Evolutionary conservation across 164 flowering plant genomes (phyloP), one percentile per base, ranked within the genome.

Genomic region (Vitis cinerea): DNA sequence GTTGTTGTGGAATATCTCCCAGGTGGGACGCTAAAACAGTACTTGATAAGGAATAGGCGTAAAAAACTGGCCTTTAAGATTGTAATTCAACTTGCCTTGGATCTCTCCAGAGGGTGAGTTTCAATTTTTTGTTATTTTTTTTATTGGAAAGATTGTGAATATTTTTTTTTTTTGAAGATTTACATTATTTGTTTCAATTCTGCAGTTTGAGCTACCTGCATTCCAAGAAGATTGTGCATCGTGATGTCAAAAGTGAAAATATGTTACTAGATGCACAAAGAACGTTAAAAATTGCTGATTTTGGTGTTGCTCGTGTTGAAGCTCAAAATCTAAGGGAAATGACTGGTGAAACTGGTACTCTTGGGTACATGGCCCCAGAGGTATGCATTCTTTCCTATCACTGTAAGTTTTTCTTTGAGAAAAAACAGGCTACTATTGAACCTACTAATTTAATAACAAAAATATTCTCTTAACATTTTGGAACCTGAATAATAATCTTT

Each of bases 311-410:
- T 12, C 84, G 88, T 61, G 83, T 82, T 50, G 88, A 85, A 80
- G 86, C 88, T 67, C 83, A 79, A 63, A 88, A 88, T 77, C 92
- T 90, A 13, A 66, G 71, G 59, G 92, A 88, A 66, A 88, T 88
- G 92, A 88, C 92, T 31, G 92, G 90, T 69, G 90, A 84, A 84
- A 88, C 92, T 61, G 92, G 92, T 29, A 88, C 92, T 55, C 85
- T 84, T 44, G 88, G 90, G 10, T 88, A 88, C 75, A 88, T 88
- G 92, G 92, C 92, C 16, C 92, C 92, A 4, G 92, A 88, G 90
- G 92, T 87, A 83, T n/a, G 29, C 16, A 71, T 66, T 53, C 63
- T 8, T 61, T 19, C 19, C 62, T 44, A 2, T 50, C 47, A 13
- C 5, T 44, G 52, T 23, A 59, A 23, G 11, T 7, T 50, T 62